Conservation (phyloP, 352 stramenopile species). For the Phytophthora macrochlamydospora region DNA sequence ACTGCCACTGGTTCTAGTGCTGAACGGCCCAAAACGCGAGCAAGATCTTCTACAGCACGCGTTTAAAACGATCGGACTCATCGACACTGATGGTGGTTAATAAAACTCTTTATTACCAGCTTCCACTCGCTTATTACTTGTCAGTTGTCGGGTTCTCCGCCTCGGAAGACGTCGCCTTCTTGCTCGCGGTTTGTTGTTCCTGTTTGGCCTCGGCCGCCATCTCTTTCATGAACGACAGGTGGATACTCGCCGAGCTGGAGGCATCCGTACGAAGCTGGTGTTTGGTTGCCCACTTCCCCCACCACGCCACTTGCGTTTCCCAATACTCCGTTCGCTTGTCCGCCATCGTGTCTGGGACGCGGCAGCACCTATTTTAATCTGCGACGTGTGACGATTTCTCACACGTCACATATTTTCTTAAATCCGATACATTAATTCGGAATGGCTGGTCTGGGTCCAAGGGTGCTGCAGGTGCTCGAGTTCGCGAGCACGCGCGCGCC, state of each 20-base stretch:
- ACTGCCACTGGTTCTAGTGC: conserved; percentile 19
- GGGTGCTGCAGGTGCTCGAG: conserved; percentile 81
- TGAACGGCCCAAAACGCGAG: conserved; percentile 4
- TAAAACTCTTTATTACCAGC: not conserved
- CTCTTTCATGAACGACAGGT: conserved; percentile 21
- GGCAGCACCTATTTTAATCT: too few relatives aligned
- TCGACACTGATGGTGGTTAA: not conserved
- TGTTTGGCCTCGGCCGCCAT: conserved; percentile 17
- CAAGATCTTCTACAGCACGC: conserved; percentile 11
- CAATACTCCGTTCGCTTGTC: conserved; percentile 23
- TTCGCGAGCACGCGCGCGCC: conserved; percentile 71
- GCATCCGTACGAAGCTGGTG: conserved; percentile 15
- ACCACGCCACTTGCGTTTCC: conserved; percentile 25
- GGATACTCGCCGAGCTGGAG: conserved; percentile 7
- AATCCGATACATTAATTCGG: not conserved
- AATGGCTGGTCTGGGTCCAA: conserved; percentile 52
- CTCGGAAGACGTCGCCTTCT: not conserved
- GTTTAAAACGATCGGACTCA: conserved; percentile 20
- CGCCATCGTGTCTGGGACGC: not conserved
- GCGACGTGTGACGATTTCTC: not conserved
- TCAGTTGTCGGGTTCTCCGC: not conserved
- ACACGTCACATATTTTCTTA: not conserved
- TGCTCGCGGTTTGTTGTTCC: conserved; percentile 6
- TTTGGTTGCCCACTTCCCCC: conserved; percentile 19
- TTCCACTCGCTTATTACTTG: not conserved